Evolutionary conservation across 1,284 basidiomycete genomes (phyloP), one percentile per base, ranked within the genome.

Genomic region (Tilletiaria anomala): DNA sequence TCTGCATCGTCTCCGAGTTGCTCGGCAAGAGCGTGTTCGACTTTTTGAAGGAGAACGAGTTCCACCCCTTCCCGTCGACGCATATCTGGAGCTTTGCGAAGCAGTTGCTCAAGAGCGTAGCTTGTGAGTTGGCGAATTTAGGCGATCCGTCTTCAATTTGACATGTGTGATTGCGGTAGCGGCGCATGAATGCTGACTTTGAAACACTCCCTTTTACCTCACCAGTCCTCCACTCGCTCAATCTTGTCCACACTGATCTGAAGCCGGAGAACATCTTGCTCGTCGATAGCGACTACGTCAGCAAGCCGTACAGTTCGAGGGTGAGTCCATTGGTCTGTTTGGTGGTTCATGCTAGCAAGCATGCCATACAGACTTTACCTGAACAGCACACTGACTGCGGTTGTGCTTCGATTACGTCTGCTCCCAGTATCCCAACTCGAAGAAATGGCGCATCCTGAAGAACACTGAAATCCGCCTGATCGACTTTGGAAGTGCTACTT

Each of bases 21-120:
- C 75, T 96, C 38, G 88, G 88, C 52, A 86, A 89, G 79, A 96
- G 88, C 69, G 84, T 99, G 17, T 99, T 96, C 65, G 93, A 99
- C 68, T 99, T 97, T 67, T 74, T 99, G 58, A 97, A 96, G 73
- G 86, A 93, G 65, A 99, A 99, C 70, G 78, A 83, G 48, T 99
- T 96, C 70, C 78, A 83, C 36, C 87, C 93, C 2, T 99, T 99
- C 69, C 91, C 91, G 42, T 80, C 86, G 50, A 76, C 79, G 50
- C 89, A 99, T 61, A 97, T 99, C 42, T 93, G 96, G 72, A 78
- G 79, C 43, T 97, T 99, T 65, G 91, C 89, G 29, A 77, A 77
- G 53, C 88, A 94, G 69, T 73, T 99, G 44, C 75, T 97, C 47
- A 81, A 79, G 46, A 93, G 87, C 64, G 87, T 99, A 38, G 82